These are phyloP conservation scores for Leptoxyphium fumago DNA, from an alignment of 2,329 filamentous ascomycete genomes.

Conservation along the genomic window DNA sequence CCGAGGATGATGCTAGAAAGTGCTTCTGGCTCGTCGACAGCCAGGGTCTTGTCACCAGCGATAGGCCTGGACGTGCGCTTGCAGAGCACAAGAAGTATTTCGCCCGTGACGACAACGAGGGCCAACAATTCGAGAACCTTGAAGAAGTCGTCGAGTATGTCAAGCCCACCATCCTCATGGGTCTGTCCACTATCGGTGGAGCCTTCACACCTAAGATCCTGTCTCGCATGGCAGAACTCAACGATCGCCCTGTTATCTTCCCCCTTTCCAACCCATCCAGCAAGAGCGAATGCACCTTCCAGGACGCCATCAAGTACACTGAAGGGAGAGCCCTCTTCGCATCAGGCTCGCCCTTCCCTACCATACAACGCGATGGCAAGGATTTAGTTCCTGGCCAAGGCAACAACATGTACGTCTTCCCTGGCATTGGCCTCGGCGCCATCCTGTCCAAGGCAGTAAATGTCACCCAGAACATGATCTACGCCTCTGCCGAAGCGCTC, in stretches of 20 bases:
- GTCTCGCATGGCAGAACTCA: slow-evolving; percentile 41
- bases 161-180: slow-evolving; percentile 86
- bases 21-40: slow-evolving; percentile 98
- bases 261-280: slow-evolving; percentile 89
- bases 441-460: slow-evolving; percentile 79
- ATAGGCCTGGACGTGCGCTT: slow-evolving; percentile 74
- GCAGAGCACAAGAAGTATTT: slow-evolving; percentile 70
- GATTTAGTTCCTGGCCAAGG: slow-evolving; percentile 43
- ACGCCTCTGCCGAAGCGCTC: slow-evolving; percentile 74
- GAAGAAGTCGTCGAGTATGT: slow-evolving; percentile 90
- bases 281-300: slow-evolving; percentile 96
- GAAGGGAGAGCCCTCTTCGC: slow-evolving; percentile 87
- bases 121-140: slow-evolving; percentile 57
- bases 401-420: slow-evolving; percentile 90
- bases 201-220: slow-evolving; percentile 85
- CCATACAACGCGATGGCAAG: slow-evolving; percentile 36
- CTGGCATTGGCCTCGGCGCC: slow-evolving; percentile 82
- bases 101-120: slow-evolving; percentile 48
- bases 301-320: slow-evolving; percentile 81
- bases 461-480: slow-evolving; percentile 92
- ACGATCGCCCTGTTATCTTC: slow-evolving; percentile 64
- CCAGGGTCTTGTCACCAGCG: slow-evolving; percentile 70
- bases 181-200: slow-evolving; percentile 84
- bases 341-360: slow-evolving; percentile 81
- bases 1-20: slow-evolving; percentile 69